Base-by-base conservation (phyloP, 805 yeast genomes). In the Metahyphopichia silvanorum region DNA sequence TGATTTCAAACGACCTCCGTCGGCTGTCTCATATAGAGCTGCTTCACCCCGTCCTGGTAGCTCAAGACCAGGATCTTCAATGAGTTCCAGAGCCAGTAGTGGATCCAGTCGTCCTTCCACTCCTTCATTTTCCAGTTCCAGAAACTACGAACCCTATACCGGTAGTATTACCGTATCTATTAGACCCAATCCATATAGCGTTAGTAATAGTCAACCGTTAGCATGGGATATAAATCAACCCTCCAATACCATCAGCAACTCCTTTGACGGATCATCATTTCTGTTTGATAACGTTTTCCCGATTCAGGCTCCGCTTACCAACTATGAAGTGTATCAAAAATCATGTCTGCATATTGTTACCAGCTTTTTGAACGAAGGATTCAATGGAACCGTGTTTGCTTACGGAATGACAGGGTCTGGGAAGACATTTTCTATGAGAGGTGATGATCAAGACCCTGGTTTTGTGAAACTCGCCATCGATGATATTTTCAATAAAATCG, bases 321-420 rank as follows among this genome's bases (percentile, higher is more conserved):
- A 86, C 53, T 40, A 50, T 4, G 71, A 74, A 14, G 85, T 91
- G 2, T 91, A 86, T 53, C 60, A 61, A 13, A 54, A 56, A 10
- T 64, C 62, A 68, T 30, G 94, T 77, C 29, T 69, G 50, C 44
- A 76, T 66, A 21, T 70, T 72, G 55, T 79, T 71, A 23, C 63
- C 51, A 41, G 76, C 70, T 53, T 77, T 75, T 40, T 69, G 71
- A 46, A 55, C 27, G 79, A 79, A 11, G 96, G 96, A 0, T 89
- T 63, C 55, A 87, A 87, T 49, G 89, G 89, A 11, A 88, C 96
- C 0, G 77, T 89, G 1, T 87, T 91, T 55, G 97, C 98, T 0
- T 87, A 87, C 49, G 96, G 96, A 21, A 85, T 85, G 87, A 87
- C 96, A 0, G 96, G 96, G 0, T 82, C 94, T 1, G 96, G 96